Conservation (phyloP, 2,329 filamentous ascomycete species). For the Fusarium paranaense region DNA sequence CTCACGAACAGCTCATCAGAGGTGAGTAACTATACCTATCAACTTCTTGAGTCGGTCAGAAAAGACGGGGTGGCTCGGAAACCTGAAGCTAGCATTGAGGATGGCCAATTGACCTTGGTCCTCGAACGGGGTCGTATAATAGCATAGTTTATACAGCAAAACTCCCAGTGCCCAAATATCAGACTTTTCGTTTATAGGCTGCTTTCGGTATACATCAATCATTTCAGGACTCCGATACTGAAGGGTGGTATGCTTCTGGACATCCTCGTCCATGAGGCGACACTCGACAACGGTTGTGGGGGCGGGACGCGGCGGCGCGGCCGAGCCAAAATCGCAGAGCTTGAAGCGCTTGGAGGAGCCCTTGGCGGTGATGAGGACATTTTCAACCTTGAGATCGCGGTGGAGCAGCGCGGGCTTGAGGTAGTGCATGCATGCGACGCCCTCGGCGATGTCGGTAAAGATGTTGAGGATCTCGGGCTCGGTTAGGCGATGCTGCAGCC, state of each 20-base stretch:
- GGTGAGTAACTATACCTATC: constrained; percentile 71
- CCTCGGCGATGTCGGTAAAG: constrained; percentile 95
- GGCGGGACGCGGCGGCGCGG: constrained; percentile 84
- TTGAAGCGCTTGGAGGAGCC: constrained; percentile 84
- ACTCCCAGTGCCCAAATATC: constrained; percentile 98
- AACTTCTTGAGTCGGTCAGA: constrained; percentile 90
- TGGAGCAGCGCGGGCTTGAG: constrained; percentile 93
- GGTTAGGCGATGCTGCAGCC: constrained; percentile 93
- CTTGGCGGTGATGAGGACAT: constrained; percentile 85
- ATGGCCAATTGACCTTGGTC: constrained; percentile 98
- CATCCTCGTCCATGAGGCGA: constrained; percentile 92
- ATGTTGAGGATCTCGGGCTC: constrained; percentile 98
- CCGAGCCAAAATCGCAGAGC: constrained; percentile 96
- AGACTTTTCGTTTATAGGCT: constrained; percentile 97
- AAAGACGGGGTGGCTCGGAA: constrained; percentile 87
- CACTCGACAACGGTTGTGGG: constrained; percentile 90
- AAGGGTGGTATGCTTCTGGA: constrained; percentile 95
- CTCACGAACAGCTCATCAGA: neutral
- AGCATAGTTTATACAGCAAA: constrained; percentile 96
- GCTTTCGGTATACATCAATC: constrained; percentile 97
- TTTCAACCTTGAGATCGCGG: constrained; percentile 96
- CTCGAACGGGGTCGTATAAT: constrained; percentile 98
- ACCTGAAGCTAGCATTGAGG: constrained; percentile 93
- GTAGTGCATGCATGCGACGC: constrained; percentile 99
- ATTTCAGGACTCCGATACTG: constrained; percentile 99